phyloP scores from a whole-genome alignment of 495 filamentous ascomycete species.

The Daldinia bambusicola region DNA sequence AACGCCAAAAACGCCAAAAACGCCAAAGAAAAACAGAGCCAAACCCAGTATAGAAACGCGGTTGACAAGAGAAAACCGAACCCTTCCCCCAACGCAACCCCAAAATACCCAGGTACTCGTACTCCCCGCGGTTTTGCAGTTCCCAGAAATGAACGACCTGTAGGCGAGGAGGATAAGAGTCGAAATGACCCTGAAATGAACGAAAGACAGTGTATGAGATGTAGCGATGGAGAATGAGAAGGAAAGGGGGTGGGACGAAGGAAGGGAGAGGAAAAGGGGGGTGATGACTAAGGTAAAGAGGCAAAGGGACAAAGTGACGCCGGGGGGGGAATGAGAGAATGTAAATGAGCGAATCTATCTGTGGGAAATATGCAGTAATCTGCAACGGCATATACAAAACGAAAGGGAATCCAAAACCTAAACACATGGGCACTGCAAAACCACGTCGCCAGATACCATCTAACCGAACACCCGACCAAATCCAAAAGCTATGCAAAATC shows the following conservation, averaged over 20 bases:
- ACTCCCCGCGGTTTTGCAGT: slow-evolving; percentile 31
- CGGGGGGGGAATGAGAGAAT: not conserved
- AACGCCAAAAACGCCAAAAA: slow-evolving; percentile 6
- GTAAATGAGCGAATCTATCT: not conserved
- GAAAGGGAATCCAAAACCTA: slow-evolving; percentile 8
- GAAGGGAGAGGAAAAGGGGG: not conserved
- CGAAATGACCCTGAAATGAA: not conserved
- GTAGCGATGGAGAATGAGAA: not conserved
- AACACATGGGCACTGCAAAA: slow-evolving; percentile 41
- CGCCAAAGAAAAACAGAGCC: slow-evolving; percentile 13
- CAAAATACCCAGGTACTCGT: too few relatives aligned
- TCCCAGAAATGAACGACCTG: slow-evolving; percentile 20
- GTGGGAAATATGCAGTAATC: not conserved
- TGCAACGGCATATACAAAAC: not conserved
- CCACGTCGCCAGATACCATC: slow-evolving; percentile 20
- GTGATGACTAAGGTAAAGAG: not conserved
- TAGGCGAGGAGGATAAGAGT: not conserved
- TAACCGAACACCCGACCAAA: not conserved
- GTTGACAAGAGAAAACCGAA: too few relatives aligned
- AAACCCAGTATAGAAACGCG: not conserved
- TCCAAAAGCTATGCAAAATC: slow-evolving; percentile 3
- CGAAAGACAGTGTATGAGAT: not conserved
- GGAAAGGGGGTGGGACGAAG: not conserved
- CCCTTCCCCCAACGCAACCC: not conserved
- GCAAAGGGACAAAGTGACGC: not conserved